phyloP scores from a whole-genome alignment of 108 stramenopile species.

The Pseudonitzschia multistriata region DNA sequence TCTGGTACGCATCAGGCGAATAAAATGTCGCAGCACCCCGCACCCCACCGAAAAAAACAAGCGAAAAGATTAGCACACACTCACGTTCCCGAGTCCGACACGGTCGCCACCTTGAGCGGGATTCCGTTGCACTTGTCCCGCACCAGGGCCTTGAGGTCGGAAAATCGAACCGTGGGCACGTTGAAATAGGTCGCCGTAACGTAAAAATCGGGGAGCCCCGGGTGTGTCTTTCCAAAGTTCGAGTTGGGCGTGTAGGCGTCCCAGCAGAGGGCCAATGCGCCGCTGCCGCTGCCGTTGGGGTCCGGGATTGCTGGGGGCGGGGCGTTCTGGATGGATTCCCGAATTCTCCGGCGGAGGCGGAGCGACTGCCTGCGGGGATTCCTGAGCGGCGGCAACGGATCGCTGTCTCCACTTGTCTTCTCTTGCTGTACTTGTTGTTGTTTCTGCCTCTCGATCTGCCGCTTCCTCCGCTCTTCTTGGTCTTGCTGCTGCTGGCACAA shows the following conservation, averaged over 20 bases:
- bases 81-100: slow-evolving; percentile 70
- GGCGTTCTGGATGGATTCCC: slow-evolving; percentile 35
- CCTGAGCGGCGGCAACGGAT: not conserved
- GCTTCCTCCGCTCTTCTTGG: not conserved
- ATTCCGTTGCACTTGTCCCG: slow-evolving; percentile 37
- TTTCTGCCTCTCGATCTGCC: not conserved
- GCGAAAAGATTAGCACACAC: too few relatives aligned
- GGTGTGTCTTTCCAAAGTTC: slow-evolving; percentile 59
- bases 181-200: slow-evolving; percentile 61
- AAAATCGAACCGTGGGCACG: slow-evolving; percentile 29
- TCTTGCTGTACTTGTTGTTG: not conserved
- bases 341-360: slow-evolving; percentile 23
- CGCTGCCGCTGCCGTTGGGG: not conserved
- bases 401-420: not conserved
- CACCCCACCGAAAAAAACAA: too few relatives aligned
- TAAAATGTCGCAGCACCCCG: too few relatives aligned
- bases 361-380: slow-evolving; percentile 1
- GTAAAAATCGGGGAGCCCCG: slow-evolving; percentile 73
- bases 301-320: slow-evolving; percentile 41
- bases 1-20: too few relatives aligned
- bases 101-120: slow-evolving; percentile 66
- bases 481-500: slow-evolving; percentile 18
- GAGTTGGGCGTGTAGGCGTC: slow-evolving; percentile 78
- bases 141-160: slow-evolving; percentile 30
- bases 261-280: slow-evolving; percentile 33